Evolutionary conservation across 768 basidiomycete genomes (phyloP).

Genomic region (Mycena rebaudengoi): DNA sequence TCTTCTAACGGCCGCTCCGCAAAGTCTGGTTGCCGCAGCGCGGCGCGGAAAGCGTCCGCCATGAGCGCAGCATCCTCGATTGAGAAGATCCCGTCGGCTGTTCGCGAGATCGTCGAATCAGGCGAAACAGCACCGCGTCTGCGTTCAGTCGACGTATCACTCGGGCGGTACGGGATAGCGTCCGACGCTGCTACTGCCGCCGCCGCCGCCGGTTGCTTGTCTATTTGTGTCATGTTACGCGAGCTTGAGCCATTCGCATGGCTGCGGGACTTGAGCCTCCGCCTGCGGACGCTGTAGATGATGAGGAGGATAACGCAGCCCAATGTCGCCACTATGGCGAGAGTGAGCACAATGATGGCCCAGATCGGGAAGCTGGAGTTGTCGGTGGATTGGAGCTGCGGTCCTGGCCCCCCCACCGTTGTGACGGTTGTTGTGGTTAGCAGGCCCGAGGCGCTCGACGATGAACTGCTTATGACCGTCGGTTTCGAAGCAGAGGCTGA

Average conservation of each 20-base stretch:
- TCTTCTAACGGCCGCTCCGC: slow-evolving; percentile 71
- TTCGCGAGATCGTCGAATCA: slow-evolving; percentile 74
- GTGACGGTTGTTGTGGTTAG: neutral
- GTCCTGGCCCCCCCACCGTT: slow-evolving; percentile 33
- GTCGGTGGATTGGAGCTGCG: slow-evolving; percentile 53
- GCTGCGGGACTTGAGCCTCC: slow-evolving; percentile 46
- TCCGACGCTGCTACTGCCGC: slow-evolving; percentile 10
- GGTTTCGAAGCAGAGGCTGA: slow-evolving; percentile 40
- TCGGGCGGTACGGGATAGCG: neutral
- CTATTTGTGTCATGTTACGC: slow-evolving; percentile 4
- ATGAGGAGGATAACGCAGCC: slow-evolving; percentile 75
- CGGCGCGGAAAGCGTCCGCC: slow-evolving; percentile 90
- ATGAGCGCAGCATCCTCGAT: slow-evolving; percentile 92
- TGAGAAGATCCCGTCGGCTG: slow-evolving; percentile 75
- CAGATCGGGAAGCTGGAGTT: slow-evolving; percentile 74
- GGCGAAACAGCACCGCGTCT: slow-evolving; percentile 49
- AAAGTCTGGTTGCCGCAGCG: slow-evolving; percentile 87
- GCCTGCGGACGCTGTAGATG: slow-evolving; percentile 68
- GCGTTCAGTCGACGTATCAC: neutral
- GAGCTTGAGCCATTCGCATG: slow-evolving; percentile 79
- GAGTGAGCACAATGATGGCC: slow-evolving; percentile 89
- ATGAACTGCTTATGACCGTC: neutral
- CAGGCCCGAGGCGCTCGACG: neutral
- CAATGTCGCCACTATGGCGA: slow-evolving; percentile 78
- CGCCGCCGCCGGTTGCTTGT: neutral